Conservation (phyloP, 805 yeast species). For the Phaffomyces antillensis region DNA sequence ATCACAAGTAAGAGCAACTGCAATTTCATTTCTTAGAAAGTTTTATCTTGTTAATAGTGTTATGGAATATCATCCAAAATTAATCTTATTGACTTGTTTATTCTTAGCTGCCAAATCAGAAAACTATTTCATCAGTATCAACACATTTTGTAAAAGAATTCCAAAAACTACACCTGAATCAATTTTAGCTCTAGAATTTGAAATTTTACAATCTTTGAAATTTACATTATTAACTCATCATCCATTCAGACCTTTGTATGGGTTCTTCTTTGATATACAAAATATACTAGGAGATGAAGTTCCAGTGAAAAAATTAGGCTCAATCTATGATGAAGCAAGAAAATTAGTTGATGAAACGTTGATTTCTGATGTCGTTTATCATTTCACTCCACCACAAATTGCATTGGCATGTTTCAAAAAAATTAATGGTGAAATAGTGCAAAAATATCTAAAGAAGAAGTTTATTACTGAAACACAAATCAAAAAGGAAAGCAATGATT, state of each 20-base stretch:
- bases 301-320: slow-evolving; percentile 54
- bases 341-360: slow-evolving; percentile 59
- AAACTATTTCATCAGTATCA: slow-evolving; percentile 81
- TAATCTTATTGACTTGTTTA: slow-evolving; percentile 71
- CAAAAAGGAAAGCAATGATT: slow-evolving; percentile 2
- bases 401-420: slow-evolving; percentile 80
- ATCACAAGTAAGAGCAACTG: slow-evolving; percentile 82
- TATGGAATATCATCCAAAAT: slow-evolving; percentile 83
- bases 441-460: slow-evolving; percentile 60
- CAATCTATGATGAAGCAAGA: slow-evolving; percentile 64
- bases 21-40: slow-evolving; percentile 71
- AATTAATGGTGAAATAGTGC: slow-evolving; percentile 55
- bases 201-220: slow-evolving; percentile 60
- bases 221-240: slow-evolving; percentile 85
- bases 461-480: slow-evolving; percentile 24
- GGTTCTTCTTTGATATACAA: slow-evolving; percentile 89
- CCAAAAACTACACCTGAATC: slow-evolving; percentile 60
- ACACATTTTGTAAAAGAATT: slow-evolving; percentile 65
- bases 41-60: slow-evolving; percentile 77
- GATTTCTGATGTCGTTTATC: slow-evolving; percentile 67
- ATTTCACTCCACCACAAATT: slow-evolving; percentile 90
- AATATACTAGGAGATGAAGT: slow-evolving; percentile 34
- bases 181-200: slow-evolving; percentile 74
- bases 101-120: slow-evolving; percentile 92
- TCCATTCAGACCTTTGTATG: slow-evolving; percentile 85